These are phyloP conservation scores for Agaricus subrufescens DNA, from an alignment of 768 basidiomycete genomes.

Conservation along the genomic window DNA sequence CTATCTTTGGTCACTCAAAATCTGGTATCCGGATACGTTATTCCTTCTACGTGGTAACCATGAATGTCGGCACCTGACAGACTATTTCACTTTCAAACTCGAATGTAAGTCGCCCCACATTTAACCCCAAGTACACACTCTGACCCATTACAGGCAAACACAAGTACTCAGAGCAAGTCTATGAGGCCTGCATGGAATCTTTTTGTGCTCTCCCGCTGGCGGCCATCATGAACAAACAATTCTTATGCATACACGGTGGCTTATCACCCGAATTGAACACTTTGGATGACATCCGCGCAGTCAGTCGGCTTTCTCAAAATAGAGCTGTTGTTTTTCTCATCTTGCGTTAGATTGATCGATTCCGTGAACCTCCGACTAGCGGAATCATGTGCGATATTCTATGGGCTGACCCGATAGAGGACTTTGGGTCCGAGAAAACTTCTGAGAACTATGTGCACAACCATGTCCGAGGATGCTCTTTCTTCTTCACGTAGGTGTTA, in stretches of 20 bases:
- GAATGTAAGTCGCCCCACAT: conserved; percentile 65
- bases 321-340: neutral
- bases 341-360: conserved; percentile 79
- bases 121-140: conserved; percentile 3
- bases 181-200: conserved; percentile 97
- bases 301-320: conserved; percentile 33
- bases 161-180: conserved; percentile 95
- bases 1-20: conserved; percentile 97
- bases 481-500: conserved; percentile 64
- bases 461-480: conserved; percentile 94
- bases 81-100: conserved; percentile 98
- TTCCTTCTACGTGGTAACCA: conserved; percentile 98
- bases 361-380: conserved; percentile 95
- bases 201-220: conserved; percentile 95
- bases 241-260: conserved; percentile 97
- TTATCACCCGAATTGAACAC: conserved; percentile 94
- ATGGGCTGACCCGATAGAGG: conserved; percentile 98
- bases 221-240: conserved; percentile 99
- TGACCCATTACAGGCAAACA: conserved; percentile 71
- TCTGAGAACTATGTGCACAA: conserved; percentile 92
- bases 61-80: conserved; percentile 97
- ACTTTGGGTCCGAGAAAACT: conserved; percentile 93
- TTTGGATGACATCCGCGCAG: conserved; percentile 87
- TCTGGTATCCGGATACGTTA: conserved; percentile 97
- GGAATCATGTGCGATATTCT: conserved; percentile 99